phyloP scores from a whole-genome alignment of 345 rosid genomes.

The Salix dunnii region DNA sequence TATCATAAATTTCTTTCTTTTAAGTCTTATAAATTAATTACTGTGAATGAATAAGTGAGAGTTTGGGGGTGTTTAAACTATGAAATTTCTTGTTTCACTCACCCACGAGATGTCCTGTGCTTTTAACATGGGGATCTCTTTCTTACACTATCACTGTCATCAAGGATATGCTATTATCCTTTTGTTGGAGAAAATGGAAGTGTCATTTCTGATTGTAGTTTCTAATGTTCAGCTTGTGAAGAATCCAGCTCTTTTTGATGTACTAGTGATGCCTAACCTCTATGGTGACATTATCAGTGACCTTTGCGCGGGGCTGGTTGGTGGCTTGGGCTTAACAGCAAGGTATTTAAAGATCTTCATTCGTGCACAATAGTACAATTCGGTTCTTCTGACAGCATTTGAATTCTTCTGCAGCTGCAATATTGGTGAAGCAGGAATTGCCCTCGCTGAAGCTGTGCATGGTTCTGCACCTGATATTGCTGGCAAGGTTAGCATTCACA shows the following conservation, averaged over 20 bases:
- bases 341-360: slow-evolving; percentile 43
- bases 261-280: slow-evolving; percentile 98
- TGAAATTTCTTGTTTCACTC: background rate
- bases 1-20: slow-evolving; percentile 24
- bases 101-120: background rate
- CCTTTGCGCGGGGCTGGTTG: slow-evolving; percentile 90
- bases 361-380: slow-evolving; percentile 1
- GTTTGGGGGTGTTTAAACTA: background rate
- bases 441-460: slow-evolving; percentile 99
- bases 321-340: slow-evolving; percentile 97
- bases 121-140: background rate
- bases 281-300: slow-evolving; percentile 99
- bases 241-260: slow-evolving; percentile 97
- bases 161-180: background rate
- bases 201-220: slow-evolving; percentile 17
- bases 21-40: background rate
- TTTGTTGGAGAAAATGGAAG: background rate
- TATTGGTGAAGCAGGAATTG: slow-evolving; percentile 98
- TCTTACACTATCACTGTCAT: background rate
- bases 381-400: slow-evolving; percentile 9
- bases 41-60: too few species aligned
- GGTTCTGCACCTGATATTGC: slow-evolving; percentile 99
- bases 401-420: slow-evolving; percentile 61
- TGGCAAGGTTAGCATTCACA: slow-evolving; percentile 45
- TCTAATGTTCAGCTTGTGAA: slow-evolving; percentile 75